Base-by-base conservation (phyloP, 495 filamentous ascomycete species). In the Neurospora sp. region DNA sequence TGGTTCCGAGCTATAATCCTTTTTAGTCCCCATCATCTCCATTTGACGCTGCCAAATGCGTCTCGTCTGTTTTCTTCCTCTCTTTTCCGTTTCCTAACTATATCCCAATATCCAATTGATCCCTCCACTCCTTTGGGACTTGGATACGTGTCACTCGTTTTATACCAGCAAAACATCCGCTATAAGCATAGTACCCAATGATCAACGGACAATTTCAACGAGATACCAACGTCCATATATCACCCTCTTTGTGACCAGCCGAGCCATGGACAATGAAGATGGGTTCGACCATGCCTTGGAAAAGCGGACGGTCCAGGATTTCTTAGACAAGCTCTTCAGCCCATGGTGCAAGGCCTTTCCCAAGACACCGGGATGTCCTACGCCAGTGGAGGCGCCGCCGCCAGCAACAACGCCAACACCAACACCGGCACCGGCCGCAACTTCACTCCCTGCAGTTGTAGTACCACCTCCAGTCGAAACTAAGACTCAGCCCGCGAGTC, bases 311-410 rank as follows among this genome's bases (percentile, higher is more conserved):
- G 10, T 76, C 14, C 22, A 27, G 35, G 69, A 69, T 7, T 2
- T 76, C 4, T 14, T 75, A 0, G 44, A 42, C 0, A 35, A 41
- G 9, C 12, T 76, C 31, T 69, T 39, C 18, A 70, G 42, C 48
- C 69, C 73, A 1, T 8, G 71, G 53, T 75, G 73, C 71, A 48
- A 71, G 7, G 10, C 71, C 5, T 40, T 75, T 20, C 68, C 75
- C 39, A 59, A 71, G 10, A 10, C 75, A 5, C 31, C 31, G 6
- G 73, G 71, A 70, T 75, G 71, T 40, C 3, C 71, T 8, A 14
- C 31, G 18, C 16, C 71, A 40, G 40, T 27, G 6, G 69, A 69
- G 3, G 3, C 41, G 3, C 69, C 53, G 20, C n/a, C 38, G 35
- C 40, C 73, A 12, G 27, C 40, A 6, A 74, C 73, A 12, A 68